Percentiles rank a stretch among this genome's conserved stretches.
Conservation (phyloP, 345 rosid genomes). For the Erodium maritimum region DNA sequence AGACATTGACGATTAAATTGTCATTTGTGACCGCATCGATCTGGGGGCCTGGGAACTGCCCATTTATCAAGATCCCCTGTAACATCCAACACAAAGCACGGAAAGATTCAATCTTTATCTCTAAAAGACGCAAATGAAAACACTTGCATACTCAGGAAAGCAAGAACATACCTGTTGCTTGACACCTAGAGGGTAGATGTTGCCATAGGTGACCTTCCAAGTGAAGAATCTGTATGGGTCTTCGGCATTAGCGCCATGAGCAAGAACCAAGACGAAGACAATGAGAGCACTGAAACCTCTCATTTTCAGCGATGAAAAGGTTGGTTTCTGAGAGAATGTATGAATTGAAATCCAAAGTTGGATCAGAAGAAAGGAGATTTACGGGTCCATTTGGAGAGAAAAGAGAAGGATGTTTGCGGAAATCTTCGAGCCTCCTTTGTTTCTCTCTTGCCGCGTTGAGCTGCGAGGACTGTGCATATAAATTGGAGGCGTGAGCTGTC, state of each 20-base stretch:
- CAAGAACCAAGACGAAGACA: conserved; percentile 29
- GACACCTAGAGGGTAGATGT: conserved; percentile 86
- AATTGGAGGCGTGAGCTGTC: too few relatives aligned
- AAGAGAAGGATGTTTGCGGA: too few relatives aligned
- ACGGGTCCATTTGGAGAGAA: too few relatives aligned
- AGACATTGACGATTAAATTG: conserved; percentile 50
- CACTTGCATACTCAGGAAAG: background rate
- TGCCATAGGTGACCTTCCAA: conserved; percentile 85
- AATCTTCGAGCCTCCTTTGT: too few relatives aligned
- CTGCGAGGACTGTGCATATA: too few relatives aligned
- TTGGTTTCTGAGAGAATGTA: too few relatives aligned
- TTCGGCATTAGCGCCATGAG: conserved; percentile 48
- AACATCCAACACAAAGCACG: conserved; percentile 9
- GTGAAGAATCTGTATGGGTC: conserved; percentile 68
- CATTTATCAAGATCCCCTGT: conserved; percentile 72
- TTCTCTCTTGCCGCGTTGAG: too few relatives aligned
- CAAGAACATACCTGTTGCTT: conserved; percentile 52
- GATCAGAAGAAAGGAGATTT: too few relatives aligned
- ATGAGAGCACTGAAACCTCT: conserved; percentile 10
- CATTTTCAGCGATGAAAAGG: too few relatives aligned
- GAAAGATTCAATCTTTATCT: background rate
- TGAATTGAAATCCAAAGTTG: too few relatives aligned
- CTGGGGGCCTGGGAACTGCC: conserved; percentile 73
- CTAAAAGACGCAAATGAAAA: background rate
- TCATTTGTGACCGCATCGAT: conserved; percentile 56